A percentile compares a stretch with the other conserved stretches of the same genome.
phyloP scores from a whole-genome alignment of 2,329 filamentous ascomycete species.

The Rhinocladiella mackenziei region DNA sequence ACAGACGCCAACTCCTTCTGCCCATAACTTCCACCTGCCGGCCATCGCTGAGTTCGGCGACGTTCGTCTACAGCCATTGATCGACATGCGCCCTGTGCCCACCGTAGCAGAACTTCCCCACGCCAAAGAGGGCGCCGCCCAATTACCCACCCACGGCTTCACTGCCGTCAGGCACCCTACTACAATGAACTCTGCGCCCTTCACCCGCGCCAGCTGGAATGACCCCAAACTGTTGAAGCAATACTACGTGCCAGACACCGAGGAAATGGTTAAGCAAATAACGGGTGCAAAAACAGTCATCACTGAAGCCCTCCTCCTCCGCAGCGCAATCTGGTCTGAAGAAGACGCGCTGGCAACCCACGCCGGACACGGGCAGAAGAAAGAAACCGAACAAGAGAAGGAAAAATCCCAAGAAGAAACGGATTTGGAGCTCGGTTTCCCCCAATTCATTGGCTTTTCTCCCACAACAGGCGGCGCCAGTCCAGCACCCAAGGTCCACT shows the following conservation, averaged over 20 bases:
- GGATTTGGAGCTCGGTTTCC: constrained; percentile 23
- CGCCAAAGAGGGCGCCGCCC: constrained; percentile 15
- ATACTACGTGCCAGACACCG: constrained; percentile 30
- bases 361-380: constrained; percentile 19
- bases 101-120: constrained; percentile 13
- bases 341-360: constrained; percentile 28
- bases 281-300: constrained; percentile 32
- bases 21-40: constrained; percentile 26
- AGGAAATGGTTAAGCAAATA: constrained; percentile 30
- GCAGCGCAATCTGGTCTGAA: constrained; percentile 29
- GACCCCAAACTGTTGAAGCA: constrained; percentile 27
- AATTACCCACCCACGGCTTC: constrained; percentile 22
- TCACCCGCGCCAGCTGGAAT: constrained; percentile 26
- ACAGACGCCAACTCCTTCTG: constrained; percentile 17
- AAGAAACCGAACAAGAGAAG: neutral
- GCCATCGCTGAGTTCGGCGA: constrained; percentile 25
- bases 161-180: constrained; percentile 23
- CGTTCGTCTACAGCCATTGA: constrained; percentile 21
- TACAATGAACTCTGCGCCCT: constrained; percentile 28
- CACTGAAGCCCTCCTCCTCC: constrained; percentile 29
- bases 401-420: constrained; percentile 19
- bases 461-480: constrained; percentile 22
- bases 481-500: constrained; percentile 33
- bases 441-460: constrained; percentile 31
- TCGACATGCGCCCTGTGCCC: constrained; percentile 25